A percentile compares a stretch with the other conserved stretches of the same genome.
Evolutionary conservation across 345 rosid genomes (phyloP).

Genomic region (Tarenaya hassleriana): DNA sequence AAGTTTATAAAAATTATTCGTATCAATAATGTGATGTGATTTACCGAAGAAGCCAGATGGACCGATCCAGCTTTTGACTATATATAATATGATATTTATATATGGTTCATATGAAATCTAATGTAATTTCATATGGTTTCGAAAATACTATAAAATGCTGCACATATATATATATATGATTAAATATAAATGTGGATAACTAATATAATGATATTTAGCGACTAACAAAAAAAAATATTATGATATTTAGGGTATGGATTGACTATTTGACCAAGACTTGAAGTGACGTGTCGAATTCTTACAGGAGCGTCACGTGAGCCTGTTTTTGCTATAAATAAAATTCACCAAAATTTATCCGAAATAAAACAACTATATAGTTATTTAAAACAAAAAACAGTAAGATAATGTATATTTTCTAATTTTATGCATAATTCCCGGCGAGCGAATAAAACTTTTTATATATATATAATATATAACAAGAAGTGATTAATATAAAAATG

Average conservation of each 20-base stretch:
- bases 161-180: background rate
- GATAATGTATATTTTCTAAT: too few relatives aligned
- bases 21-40: constrained; percentile 17
- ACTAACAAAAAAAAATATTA: background rate
- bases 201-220: background rate
- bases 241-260: constrained; percentile 14
- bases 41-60: constrained; percentile 22
- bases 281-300: constrained; percentile 13
- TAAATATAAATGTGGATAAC: background rate
- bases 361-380: background rate
- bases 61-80: too few relatives aligned
- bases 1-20: constrained; percentile 12
- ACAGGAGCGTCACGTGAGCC: constrained; percentile 26
- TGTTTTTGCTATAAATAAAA: constrained; percentile 25
- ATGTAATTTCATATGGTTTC: background rate
- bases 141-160: background rate
- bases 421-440: too few relatives aligned
- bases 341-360: constrained; percentile 16
- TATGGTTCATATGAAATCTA: constrained; percentile 18
- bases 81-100: constrained; percentile 14
- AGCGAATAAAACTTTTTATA: background rate
- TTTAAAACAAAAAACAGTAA: background rate
- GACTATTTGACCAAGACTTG: constrained; percentile 28
- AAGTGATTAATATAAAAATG: constrained; percentile 1
- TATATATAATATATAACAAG: constrained; percentile 8